These are phyloP conservation scores for Nymphaea thermarum DNA, from an alignment of 164 flowering plant genomes.

Conservation along the genomic window DNA sequence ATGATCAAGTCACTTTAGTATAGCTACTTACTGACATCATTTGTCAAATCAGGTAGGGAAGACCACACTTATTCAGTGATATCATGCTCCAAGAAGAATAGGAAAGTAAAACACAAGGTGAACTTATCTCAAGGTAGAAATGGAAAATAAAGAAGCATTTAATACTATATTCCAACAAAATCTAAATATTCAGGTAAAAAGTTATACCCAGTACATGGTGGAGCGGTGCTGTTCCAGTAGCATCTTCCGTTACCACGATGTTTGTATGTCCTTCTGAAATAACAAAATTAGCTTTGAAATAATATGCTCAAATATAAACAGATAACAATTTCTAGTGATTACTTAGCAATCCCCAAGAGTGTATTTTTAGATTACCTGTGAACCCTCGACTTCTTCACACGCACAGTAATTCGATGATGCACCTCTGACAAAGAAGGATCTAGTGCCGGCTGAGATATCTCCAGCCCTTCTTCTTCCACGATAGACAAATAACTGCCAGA, in stretches of 20 bases:
- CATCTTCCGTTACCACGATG: slow-evolving; percentile 50
- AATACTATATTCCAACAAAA: no score
- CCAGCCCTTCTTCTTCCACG: slow-evolving; percentile 69
- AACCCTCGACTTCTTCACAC: slow-evolving; percentile 9
- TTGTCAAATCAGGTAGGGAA: no score
- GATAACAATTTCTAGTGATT: no score
- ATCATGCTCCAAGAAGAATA: no score
- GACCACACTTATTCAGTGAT: no score
- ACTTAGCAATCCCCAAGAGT: no score
- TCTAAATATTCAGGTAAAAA: background rate
- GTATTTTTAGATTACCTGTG: slow-evolving; percentile 25
- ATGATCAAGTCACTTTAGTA: no score
- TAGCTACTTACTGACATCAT: no score
- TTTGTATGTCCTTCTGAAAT: slow-evolving; percentile 60
- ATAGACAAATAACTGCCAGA: slow-evolving; percentile 56
- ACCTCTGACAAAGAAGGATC: slow-evolving; percentile 75
- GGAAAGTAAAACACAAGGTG: no score
- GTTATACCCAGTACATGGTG: slow-evolving; percentile 83
- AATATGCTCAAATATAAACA: background rate
- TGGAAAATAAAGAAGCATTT: no score
- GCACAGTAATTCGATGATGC: slow-evolving; percentile 79
- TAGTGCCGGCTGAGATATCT: slow-evolving; percentile 95
- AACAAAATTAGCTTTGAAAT: background rate
- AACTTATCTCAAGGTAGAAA: no score
- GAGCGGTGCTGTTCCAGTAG: slow-evolving; percentile 54